A percentile compares a stretch with the other conserved stretches of the same genome.
phyloP scores from a whole-genome alignment of 2,329 filamentous ascomycete species.

The Sclerotiophoma versabilis region DNA sequence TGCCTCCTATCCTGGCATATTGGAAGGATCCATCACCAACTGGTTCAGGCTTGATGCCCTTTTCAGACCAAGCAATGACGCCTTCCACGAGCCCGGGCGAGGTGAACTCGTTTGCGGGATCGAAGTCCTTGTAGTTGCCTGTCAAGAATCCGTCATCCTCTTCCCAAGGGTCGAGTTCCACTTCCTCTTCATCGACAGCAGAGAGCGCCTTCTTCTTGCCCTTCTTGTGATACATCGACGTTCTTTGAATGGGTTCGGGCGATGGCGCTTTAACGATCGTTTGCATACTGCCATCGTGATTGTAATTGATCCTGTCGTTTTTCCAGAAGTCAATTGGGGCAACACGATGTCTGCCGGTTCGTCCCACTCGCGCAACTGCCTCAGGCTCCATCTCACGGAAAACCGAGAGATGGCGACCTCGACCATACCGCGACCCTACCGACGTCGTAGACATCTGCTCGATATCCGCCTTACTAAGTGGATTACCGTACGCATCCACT shows the following conservation, averaged over 20 bases:
- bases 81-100: slow-evolving; percentile 60
- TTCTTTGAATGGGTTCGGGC: slow-evolving; percentile 54
- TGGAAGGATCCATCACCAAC: slow-evolving; percentile 75
- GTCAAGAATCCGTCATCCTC: slow-evolving; percentile 67
- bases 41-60: slow-evolving; percentile 64
- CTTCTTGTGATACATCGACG: slow-evolving; percentile 42
- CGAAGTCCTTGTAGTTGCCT: slow-evolving; percentile 70
- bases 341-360: slow-evolving; percentile 80
- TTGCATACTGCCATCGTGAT: slow-evolving; percentile 72
- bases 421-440: slow-evolving; percentile 39
- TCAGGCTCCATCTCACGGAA: slow-evolving; percentile 45
- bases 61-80: slow-evolving; percentile 66
- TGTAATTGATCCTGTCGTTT: slow-evolving; percentile 79
- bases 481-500: slow-evolving; percentile 42
- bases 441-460: slow-evolving; percentile 45
- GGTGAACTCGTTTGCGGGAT: slow-evolving; percentile 63
- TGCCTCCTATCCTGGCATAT: slow-evolving; percentile 80
- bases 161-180: slow-evolving; percentile 74
- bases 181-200: slow-evolving; percentile 61
- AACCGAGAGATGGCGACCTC: slow-evolving; percentile 45
- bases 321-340: slow-evolving; percentile 85
- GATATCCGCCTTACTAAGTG: slow-evolving; percentile 42
- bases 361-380: slow-evolving; percentile 44
- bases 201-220: slow-evolving; percentile 37
- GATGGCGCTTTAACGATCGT: slow-evolving; percentile 77